Evolutionary conservation across 202 grass and related monocot genomes (phyloP).

Genomic region (Setaria italica): DNA sequence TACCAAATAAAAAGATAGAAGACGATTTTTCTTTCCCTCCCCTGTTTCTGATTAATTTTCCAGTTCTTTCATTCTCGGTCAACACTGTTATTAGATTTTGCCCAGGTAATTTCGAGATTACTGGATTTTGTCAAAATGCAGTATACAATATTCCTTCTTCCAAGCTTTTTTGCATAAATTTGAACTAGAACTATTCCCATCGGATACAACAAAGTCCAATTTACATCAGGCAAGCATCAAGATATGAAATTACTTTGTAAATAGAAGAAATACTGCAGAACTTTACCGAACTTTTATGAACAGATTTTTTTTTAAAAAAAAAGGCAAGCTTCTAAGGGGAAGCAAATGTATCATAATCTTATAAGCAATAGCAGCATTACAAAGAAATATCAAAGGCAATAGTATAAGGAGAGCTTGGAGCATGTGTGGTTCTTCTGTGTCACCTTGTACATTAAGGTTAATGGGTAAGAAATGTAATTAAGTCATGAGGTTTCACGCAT

Average conservation of each 20-base stretch:
- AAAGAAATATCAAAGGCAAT: slow-evolving; percentile 6
- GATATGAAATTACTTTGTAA: slow-evolving; percentile 17
- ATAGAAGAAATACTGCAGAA: slow-evolving; percentile 11
- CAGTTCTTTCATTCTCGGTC: background rate
- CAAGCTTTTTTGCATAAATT: background rate
- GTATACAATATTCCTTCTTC: background rate
- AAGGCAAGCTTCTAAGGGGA: background rate
- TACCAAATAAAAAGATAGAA: background rate
- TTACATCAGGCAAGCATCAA: slow-evolving; percentile 15
- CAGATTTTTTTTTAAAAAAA: slow-evolving; percentile 22
- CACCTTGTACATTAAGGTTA: slow-evolving; percentile 1
- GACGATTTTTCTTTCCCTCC: background rate
- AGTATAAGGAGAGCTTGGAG: slow-evolving; percentile 5
- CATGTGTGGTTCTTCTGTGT: slow-evolving; percentile 8
- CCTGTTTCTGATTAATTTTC: background rate
- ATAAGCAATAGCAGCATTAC: slow-evolving; percentile 4
- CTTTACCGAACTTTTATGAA: background rate
- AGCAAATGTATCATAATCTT: slow-evolving; percentile 2
- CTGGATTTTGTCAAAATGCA: background rate
- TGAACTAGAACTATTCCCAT: background rate
- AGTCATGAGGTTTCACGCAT: background rate
- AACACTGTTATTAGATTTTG: background rate
- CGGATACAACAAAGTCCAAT: slow-evolving; percentile 26
- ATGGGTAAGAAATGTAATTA: slow-evolving; percentile 8
- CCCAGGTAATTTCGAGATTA: background rate